A percentile compares a stretch with the other conserved stretches of the same genome.
These are phyloP conservation scores for Vicia sativa DNA, from an alignment of 306 rosid species.

Conservation along the genomic window DNA sequence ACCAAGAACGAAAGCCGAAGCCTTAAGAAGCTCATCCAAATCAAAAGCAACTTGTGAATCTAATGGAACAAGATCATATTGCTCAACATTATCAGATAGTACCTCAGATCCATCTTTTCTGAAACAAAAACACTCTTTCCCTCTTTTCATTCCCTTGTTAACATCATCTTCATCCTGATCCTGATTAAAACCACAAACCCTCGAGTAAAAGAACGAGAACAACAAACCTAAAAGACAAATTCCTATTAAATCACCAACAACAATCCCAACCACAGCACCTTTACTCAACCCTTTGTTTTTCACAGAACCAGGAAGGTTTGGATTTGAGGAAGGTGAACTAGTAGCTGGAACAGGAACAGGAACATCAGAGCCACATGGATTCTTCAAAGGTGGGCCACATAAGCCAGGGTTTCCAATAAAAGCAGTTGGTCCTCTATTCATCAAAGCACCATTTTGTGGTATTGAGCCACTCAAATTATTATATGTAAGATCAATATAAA, in stretches of 20 bases:
- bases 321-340: constrained; percentile 69
- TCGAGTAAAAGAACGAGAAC: constrained; percentile 82
- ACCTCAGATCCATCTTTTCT: constrained; percentile 74
- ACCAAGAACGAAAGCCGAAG: constrained; percentile 96
- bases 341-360: constrained; percentile 52
- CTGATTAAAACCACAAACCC: constrained; percentile 63
- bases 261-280: constrained; percentile 69
- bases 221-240: constrained; percentile 85
- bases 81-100: constrained; percentile 78
- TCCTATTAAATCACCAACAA: constrained; percentile 80
- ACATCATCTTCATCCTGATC: constrained; percentile 53
- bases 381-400: constrained; percentile 97
- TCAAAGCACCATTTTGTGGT: constrained; percentile 94
- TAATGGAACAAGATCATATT: constrained; percentile 86
- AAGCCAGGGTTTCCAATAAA: constrained; percentile 90
- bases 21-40: constrained; percentile 98
- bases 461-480: constrained; percentile 86
- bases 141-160: constrained; percentile 60
- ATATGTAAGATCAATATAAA: constrained; percentile 88
- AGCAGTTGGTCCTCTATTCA: constrained; percentile 99
- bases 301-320: constrained; percentile 61
- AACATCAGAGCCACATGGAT: constrained; percentile 67
- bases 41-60: constrained; percentile 81
- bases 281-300: constrained; percentile 72
- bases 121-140: constrained; percentile 77